Evolutionary conservation across 352 stramenopile species (phyloP), one percentile per base, ranked within the genome.

Genomic region (Elongisporangium anandrum): DNA sequence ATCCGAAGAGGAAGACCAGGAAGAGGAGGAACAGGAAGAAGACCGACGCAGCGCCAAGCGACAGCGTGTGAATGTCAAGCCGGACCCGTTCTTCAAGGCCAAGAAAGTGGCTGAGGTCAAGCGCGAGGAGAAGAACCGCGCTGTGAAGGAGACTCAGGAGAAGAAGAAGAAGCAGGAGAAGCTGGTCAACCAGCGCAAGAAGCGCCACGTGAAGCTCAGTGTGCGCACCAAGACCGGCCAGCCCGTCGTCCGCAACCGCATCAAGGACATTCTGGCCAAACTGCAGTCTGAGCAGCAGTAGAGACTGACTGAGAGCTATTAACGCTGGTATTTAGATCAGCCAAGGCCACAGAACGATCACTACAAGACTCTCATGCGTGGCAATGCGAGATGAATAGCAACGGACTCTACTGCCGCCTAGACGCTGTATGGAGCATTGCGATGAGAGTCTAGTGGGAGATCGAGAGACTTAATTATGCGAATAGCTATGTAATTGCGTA

Each of bases 121-220:
- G 0, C 86, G 85, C 41, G 59, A 73, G 26, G 79, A 92, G 65
- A 77, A 79, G 47, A 59, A 87, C 51, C 62, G 61, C 6, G 57
- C 53, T 50, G 60, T 66, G 1, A 66, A 79, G 39, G 79, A 84
- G 34, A 83, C 82, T 24, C 60, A 85, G 56, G 64, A 88, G 59
- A 79, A 82, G 38, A 56, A 77, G 6, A 65, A 64, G 15, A 66
- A 75, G n/a, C 63, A 70, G 12, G 81, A 92, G 56, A 83, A 89
- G 66, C 93, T 92, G 63, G 60, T 92, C n/a, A 82, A 63, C 13
- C 66, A 81, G 54, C 83, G 86, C 60, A 95, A 95, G 72, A 95
- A 95, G 70, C 84, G 86, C 55, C 86, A 95, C 60, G 86, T 93
- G 50, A 95, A 92, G 65, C 63, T 95, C 55, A 92, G 81, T 53